Conservation (phyloP, 1,284 basidiomycete genomes). For the Ganoderma multipileum region DNA sequence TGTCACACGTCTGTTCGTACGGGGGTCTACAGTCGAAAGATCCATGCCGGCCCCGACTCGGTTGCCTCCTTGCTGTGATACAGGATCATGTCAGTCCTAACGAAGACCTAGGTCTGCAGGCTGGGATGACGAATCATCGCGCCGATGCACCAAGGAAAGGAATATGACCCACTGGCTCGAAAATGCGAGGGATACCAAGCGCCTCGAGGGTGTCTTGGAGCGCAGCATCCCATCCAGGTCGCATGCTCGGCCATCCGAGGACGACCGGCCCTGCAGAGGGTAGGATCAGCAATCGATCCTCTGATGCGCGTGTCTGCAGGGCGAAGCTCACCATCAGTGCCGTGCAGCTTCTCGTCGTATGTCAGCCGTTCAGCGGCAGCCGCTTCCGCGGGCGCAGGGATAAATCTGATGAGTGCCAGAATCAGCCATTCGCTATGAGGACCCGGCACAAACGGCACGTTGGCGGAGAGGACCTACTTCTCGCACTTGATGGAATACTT, state of each 20-base stretch:
- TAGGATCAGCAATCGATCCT: not conserved
- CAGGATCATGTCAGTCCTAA: not conserved
- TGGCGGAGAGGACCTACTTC: constrained; percentile 34
- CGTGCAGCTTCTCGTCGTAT: constrained; percentile 16
- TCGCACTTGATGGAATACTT: constrained; percentile 43
- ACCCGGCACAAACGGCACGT: not conserved
- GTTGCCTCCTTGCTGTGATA: constrained; percentile 9
- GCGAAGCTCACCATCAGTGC: constrained; percentile 7
- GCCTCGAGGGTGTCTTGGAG: constrained; percentile 11
- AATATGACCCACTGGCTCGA: constrained; percentile 10
- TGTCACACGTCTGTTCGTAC: constrained; percentile 15
- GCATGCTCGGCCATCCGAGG: constrained; percentile 12
- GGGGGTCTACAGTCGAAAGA: constrained; percentile 18
- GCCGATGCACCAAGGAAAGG: not conserved
- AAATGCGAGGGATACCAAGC: constrained; percentile 11
- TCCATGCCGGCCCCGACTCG: constrained; percentile 5
- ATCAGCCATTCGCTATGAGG: not conserved
- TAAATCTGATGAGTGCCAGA: not conserved
- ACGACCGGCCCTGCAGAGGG: constrained; percentile 11
- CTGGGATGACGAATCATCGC: too few species aligned
- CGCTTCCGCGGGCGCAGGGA: constrained; percentile 9
- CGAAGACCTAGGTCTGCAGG: not conserved
- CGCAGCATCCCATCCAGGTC: constrained; percentile 12
- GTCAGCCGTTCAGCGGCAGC: constrained; percentile 5
- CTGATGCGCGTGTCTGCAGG: not conserved